phyloP scores from a whole-genome alignment of 2,329 filamentous ascomycete species.

The Xylaria sp. region DNA sequence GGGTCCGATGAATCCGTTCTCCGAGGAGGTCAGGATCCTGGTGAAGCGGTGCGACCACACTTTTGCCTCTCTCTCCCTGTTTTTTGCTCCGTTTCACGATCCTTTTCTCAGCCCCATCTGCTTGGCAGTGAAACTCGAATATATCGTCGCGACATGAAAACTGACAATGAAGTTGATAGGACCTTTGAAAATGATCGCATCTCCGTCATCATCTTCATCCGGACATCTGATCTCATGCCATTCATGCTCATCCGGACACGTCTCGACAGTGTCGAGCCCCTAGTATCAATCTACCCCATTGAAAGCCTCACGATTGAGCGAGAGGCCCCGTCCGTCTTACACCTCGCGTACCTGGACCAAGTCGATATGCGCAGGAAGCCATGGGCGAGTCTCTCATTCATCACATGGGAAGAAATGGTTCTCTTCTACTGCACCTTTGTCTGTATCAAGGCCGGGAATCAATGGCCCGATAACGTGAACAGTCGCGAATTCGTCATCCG shows the following conservation, averaged over 20 bases:
- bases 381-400: constrained; percentile 53
- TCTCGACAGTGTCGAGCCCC: constrained; percentile 34
- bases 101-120: background rate
- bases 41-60: constrained; percentile 45
- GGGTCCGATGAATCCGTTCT: constrained; percentile 39
- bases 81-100: background rate
- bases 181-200: constrained; percentile 52
- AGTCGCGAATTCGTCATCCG: constrained; percentile 43
- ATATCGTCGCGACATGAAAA: background rate
- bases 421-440: constrained; percentile 56
- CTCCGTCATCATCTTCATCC: constrained; percentile 48
- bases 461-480: constrained; percentile 39
- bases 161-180: constrained; percentile 30
- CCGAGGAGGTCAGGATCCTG: constrained; percentile 45
- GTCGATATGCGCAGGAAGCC: constrained; percentile 40
- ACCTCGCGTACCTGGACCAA: constrained; percentile 49
- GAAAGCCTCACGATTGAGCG: constrained; percentile 52
- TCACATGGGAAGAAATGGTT: constrained; percentile 59
- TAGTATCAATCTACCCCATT: constrained; percentile 47
- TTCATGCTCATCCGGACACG: constrained; percentile 43
- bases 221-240: constrained; percentile 39
- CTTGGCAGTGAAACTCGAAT: background rate
- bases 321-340: constrained; percentile 41
- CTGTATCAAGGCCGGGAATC: constrained; percentile 49
- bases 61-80: background rate